These are phyloP conservation scores for Miamiensis avidus DNA, from an alignment of 169 alveolate genomes.

Conservation along the genomic window DNA sequence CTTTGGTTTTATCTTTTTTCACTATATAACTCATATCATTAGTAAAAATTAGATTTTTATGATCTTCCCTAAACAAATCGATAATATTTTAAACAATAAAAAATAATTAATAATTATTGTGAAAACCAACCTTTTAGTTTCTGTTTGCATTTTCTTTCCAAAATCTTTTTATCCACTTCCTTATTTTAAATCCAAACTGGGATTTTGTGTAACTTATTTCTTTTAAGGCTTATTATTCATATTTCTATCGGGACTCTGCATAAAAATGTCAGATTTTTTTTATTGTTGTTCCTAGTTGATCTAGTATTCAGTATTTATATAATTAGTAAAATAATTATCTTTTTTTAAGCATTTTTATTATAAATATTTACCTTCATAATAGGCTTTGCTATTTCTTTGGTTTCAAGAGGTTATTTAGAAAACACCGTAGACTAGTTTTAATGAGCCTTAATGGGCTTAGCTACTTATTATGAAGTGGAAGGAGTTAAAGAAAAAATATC, in stretches of 20 bases:
- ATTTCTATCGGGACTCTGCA: neutral
- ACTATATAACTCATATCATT: neutral
- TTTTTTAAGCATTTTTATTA: too few species aligned
- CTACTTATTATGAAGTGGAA: neutral
- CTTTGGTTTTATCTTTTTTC: neutral
- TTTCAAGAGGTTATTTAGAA: neutral
- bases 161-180: neutral
- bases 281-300: too few species aligned
- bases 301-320: too few species aligned
- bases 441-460: too few species aligned
- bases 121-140: neutral
- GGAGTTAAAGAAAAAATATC: neutral
- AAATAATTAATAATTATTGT: too few species aligned
- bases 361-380: too few species aligned
- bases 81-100: too few species aligned
- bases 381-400: too few species aligned
- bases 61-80: neutral
- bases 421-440: neutral
- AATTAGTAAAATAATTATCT: too few species aligned
- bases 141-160: neutral
- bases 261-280: neutral
- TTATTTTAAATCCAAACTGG: neutral
- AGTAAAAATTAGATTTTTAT: too few species aligned
- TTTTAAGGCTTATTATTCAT: neutral
- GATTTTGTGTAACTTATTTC: neutral